Conservation (phyloP, 805 yeast genomes). For the Wickerhamiella australiensis region DNA sequence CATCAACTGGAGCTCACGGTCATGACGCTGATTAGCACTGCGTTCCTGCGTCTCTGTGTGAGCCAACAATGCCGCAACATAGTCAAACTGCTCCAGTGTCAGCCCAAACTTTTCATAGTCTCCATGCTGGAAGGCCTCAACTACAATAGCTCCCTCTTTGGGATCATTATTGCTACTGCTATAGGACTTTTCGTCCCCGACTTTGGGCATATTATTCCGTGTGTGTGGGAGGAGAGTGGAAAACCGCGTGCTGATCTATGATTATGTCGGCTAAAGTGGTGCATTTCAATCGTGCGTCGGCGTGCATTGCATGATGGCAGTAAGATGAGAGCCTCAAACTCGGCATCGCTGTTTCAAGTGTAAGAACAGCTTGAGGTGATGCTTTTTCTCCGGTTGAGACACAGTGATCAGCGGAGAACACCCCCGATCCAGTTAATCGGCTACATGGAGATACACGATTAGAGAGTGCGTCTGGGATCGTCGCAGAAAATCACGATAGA, state of each 20-base stretch:
- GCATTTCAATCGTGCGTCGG: not conserved
- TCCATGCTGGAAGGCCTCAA: not conserved
- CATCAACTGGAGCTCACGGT: not conserved
- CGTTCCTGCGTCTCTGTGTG: not conserved
- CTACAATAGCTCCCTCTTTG: not conserved
- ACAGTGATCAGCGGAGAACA: too few species aligned
- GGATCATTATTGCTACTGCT: not conserved
- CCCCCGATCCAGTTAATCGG: too few species aligned
- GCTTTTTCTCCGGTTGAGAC: too few species aligned
- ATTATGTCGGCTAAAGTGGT: not conserved
- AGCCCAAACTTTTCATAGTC: constrained; percentile 2
- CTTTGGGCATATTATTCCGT: not conserved
- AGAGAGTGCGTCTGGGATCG: too few species aligned
- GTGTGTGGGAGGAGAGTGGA: too few species aligned
- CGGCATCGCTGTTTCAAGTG: too few species aligned
- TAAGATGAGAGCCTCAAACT: too few species aligned
- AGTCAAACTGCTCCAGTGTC: constrained; percentile 2
- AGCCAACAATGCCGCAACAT: not conserved
- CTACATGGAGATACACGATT: too few species aligned
- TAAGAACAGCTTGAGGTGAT: too few species aligned
- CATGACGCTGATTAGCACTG: constrained; percentile 4
- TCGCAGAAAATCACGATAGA: too few species aligned
- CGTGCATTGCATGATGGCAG: too few species aligned
- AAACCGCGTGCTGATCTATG: too few species aligned
- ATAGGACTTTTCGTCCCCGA: not conserved